A percentile compares a stretch with the other conserved stretches of the same genome.
Conservation (phyloP, 176 grass and related monocot species). For the Hordeum marinum region DNA sequence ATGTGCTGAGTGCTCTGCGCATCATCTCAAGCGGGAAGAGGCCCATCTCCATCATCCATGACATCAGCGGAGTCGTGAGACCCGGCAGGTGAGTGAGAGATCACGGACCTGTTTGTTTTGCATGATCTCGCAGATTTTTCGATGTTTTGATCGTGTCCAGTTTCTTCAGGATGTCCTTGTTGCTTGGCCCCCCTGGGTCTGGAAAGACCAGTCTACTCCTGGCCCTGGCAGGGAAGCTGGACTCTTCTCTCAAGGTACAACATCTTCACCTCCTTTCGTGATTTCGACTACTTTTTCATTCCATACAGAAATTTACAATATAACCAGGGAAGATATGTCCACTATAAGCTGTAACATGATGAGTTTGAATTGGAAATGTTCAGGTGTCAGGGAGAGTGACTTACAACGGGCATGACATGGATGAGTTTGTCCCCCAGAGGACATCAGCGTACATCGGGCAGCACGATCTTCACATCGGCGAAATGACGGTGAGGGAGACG, state of each 20-base stretch:
- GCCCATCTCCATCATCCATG: slow-evolving; percentile 67
- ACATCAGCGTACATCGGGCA: slow-evolving; percentile 88
- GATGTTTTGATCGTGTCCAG: not conserved
- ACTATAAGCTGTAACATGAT: not conserved
- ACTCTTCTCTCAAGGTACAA: slow-evolving; percentile 60
- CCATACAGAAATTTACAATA: not conserved
- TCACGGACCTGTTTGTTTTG: not conserved
- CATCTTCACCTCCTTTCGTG: not conserved
- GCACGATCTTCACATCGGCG: slow-evolving; percentile 75
- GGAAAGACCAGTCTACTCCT: slow-evolving; percentile 85
- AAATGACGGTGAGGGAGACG: slow-evolving; percentile 93
- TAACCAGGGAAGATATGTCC: not conserved
- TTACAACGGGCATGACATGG: slow-evolving; percentile 89
- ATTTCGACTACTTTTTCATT: not conserved
- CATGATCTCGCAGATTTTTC: not conserved
- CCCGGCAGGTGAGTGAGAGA: slow-evolving; percentile 70
- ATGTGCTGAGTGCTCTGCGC: slow-evolving; percentile 54
- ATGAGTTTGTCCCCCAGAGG: slow-evolving; percentile 88
- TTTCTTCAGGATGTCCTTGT: slow-evolving; percentile 72
- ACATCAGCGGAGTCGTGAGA: slow-evolving; percentile 76
- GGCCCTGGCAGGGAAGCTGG: slow-evolving; percentile 85
- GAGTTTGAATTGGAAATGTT: slow-evolving; percentile 7
- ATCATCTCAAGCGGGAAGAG: slow-evolving; percentile 68
- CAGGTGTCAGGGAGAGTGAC: slow-evolving; percentile 74
- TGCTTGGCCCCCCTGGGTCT: slow-evolving; percentile 89